These are phyloP conservation scores for Tardiomyces depauwii DNA, from an alignment of 1,139 yeast genomes.

Conservation along the genomic window DNA sequence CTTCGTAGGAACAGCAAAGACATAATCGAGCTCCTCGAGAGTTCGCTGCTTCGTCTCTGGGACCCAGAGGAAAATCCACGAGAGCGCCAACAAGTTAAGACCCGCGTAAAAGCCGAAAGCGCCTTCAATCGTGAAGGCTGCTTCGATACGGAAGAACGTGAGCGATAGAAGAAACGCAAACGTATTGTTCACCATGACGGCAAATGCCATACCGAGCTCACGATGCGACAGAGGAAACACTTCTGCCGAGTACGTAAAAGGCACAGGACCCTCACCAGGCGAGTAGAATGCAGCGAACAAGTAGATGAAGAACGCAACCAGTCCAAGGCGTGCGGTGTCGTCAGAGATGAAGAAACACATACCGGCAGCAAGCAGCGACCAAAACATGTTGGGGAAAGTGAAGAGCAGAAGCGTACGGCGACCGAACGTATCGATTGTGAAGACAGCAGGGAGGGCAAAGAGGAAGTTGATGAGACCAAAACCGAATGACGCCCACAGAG, in stretches of 20 bases:
- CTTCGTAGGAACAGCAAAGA: slow-evolving; percentile 4
- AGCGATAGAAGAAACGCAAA: slow-evolving; percentile 71
- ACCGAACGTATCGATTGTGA: slow-evolving; percentile 72
- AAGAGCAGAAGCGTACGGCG: slow-evolving; percentile 57
- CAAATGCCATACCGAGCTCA: slow-evolving; percentile 78
- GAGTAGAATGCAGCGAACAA: slow-evolving; percentile 66
- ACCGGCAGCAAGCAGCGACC: slow-evolving; percentile 60
- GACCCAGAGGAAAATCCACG: slow-evolving; percentile 31
- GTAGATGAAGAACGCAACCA: slow-evolving; percentile 62
- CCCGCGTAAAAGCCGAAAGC: slow-evolving; percentile 91
- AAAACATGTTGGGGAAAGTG: slow-evolving; percentile 67
- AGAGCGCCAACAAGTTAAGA: slow-evolving; percentile 64
- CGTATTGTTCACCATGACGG: slow-evolving; percentile 80
- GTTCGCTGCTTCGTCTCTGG: slow-evolving; percentile 33
- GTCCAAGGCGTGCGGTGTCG: slow-evolving; percentile 44
- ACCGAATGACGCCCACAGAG: slow-evolving; percentile 76
- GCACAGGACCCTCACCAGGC: slow-evolving; percentile 89
- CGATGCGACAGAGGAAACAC: slow-evolving; percentile 78
- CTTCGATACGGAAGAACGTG: slow-evolving; percentile 68
- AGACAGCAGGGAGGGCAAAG: slow-evolving; percentile 77
- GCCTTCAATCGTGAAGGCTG: slow-evolving; percentile 63
- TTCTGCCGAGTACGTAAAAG: slow-evolving; percentile 83
- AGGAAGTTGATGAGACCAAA: slow-evolving; percentile 73
- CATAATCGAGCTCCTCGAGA: slow-evolving; percentile 38
- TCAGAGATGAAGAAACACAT: slow-evolving; percentile 33